Conservation (phyloP, 2,329 filamentous ascomycete genomes). For the Aspergillus glaucus region DNA sequence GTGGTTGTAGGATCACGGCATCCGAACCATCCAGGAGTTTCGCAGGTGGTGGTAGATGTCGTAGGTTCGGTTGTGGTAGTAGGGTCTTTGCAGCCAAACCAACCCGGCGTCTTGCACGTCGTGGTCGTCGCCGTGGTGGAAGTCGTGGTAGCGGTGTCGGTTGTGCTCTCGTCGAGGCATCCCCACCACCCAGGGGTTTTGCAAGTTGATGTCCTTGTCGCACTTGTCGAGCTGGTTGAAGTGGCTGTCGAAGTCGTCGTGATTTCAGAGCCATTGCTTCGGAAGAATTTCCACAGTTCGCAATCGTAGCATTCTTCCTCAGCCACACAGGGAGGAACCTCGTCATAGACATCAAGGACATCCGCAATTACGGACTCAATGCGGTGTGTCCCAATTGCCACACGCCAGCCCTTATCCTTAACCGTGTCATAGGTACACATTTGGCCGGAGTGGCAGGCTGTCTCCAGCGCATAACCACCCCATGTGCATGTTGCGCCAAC, state of each 20-base stretch:
- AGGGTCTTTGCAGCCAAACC: conserved; percentile 39
- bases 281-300: conserved; percentile 87
- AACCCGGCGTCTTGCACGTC: conserved; percentile 38
- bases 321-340: conserved; percentile 66
- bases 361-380: conserved; percentile 84
- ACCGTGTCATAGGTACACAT: conserved; percentile 93
- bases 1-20: conserved; percentile 43
- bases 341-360: conserved; percentile 76
- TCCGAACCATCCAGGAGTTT: conserved; percentile 51
- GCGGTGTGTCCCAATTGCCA: conserved; percentile 84
- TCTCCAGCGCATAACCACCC: conserved; percentile 88
- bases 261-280: conserved; percentile 78
- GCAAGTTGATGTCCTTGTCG: conserved; percentile 75
- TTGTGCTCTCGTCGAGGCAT: conserved; percentile 45
- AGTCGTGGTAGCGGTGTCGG: conserved; percentile 30
- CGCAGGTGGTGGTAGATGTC: conserved; percentile 32
- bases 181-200: conserved; percentile 93
- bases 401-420: conserved; percentile 82
- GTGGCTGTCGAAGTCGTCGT: conserved; percentile 56
- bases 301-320: conserved; percentile 84
- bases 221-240: conserved; percentile 50
- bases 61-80: conserved; percentile 23
- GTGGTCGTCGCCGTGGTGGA: conserved; percentile 30
- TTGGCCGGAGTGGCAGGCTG: conserved; percentile 80
- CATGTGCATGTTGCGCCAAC: conserved; percentile 84